Evolutionary conservation across 2,329 filamentous ascomycete species (phyloP).

Genomic region (Diaporthe humulicola): DNA sequence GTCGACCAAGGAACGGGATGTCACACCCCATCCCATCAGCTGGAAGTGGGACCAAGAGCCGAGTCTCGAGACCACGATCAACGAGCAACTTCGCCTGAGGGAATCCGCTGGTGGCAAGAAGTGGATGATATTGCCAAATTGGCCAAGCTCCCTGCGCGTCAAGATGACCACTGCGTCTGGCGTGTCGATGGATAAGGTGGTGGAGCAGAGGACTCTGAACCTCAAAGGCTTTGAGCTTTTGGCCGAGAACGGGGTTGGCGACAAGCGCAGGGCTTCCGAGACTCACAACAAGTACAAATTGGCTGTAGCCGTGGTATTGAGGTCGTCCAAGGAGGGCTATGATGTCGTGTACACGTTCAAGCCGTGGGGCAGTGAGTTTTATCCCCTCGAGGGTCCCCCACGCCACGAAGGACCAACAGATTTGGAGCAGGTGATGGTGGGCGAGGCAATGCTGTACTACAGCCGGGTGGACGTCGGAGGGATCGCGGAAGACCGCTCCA

Average conservation of each 20-base stretch:
- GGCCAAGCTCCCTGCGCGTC: not conserved
- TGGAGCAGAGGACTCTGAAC: not conserved
- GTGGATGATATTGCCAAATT: not conserved
- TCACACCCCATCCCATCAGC: not conserved
- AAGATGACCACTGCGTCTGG: not conserved
- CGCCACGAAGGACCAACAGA: not conserved
- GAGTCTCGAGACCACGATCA: not conserved
- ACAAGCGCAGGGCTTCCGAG: not conserved
- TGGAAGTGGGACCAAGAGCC: not conserved
- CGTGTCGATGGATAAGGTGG: not conserved
- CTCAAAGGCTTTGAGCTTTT: not conserved
- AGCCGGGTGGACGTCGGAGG: not conserved
- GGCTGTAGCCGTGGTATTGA: not conserved
- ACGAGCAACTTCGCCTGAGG: not conserved
- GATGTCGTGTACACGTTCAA: not conserved
- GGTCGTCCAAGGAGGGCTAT: not conserved
- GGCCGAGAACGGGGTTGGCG: not conserved
- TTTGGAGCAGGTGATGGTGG: not conserved
- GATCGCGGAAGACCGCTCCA: not conserved
- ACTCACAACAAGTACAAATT: not conserved
- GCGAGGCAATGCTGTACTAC: not conserved
- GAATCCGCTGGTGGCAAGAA: not conserved
- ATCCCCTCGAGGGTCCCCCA: not conserved
- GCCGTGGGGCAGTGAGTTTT: not conserved
- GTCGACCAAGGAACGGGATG: not conserved